Evolutionary conservation across 331 rosid species (phyloP).

Genomic region (Cydonia oblonga): DNA sequence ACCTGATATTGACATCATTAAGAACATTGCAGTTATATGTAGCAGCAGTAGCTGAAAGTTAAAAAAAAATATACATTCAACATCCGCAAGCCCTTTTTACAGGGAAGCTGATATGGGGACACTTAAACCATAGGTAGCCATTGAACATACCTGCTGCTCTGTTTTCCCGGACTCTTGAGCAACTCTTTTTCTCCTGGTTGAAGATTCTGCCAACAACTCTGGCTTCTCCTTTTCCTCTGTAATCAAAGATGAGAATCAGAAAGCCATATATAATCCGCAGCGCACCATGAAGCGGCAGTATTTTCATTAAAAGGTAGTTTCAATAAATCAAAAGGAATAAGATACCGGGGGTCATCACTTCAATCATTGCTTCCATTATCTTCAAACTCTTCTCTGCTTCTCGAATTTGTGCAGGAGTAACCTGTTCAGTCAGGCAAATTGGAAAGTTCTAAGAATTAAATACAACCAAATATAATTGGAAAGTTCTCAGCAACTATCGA

Average conservation of each 20-base stretch:
- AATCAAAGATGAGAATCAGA: conserved; percentile 17
- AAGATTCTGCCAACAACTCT: conserved; percentile 87
- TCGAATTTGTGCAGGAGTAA: conserved; percentile 94
- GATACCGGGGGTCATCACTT: conserved; percentile 92
- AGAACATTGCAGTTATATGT: neutral
- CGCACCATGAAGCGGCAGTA: neutral
- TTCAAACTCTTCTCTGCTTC: conserved; percentile 88
- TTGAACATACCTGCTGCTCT: conserved; percentile 70
- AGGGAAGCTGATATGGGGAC: neutral
- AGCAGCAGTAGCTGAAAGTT: too few relatives aligned
- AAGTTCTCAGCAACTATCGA: neutral
- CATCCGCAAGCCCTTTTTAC: neutral
- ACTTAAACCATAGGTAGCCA: neutral
- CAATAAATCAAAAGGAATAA: neutral
- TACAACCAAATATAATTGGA: neutral
- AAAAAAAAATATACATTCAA: too few relatives aligned
- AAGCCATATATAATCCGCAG: neutral
- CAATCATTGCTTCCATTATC: conserved; percentile 93
- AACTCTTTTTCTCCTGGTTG: conserved; percentile 74
- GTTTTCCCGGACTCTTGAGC: conserved; percentile 89
- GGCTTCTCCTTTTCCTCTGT: conserved; percentile 97
- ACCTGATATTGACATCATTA: conserved; percentile 37
- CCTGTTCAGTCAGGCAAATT: conserved; percentile 31
- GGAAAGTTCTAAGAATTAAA: conserved; percentile 1
- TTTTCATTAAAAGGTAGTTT: neutral